Percentiles rank a stretch among this genome's conserved stretches.
Conservation (phyloP, 495 filamentous ascomycete genomes). For the Monascus purpureus region DNA sequence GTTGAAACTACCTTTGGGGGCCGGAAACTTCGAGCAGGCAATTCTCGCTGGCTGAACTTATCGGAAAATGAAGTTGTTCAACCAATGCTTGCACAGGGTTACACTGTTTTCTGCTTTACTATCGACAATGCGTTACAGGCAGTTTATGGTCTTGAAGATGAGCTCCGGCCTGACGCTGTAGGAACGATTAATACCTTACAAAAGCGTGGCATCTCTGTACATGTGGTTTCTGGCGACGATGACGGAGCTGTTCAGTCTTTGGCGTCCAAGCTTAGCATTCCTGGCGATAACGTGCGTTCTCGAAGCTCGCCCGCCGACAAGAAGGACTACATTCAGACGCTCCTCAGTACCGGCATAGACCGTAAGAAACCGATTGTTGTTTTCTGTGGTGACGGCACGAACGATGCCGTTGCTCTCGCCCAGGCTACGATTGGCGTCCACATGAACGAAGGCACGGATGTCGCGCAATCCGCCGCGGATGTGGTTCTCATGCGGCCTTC, state of each 20-base stretch:
- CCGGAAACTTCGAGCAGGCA: conserved; percentile 39
- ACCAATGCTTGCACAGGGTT: conserved; percentile 25
- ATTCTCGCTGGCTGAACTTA: conserved; percentile 45
- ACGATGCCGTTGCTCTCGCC: conserved; percentile 63
- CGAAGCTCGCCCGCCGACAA: conserved; percentile 49
- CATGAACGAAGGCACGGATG: conserved; percentile 45
- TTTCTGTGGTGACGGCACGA: conserved; percentile 70
- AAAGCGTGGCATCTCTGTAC: conserved; percentile 41
- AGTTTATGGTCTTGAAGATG: conserved; percentile 46
- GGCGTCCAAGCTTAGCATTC: conserved; percentile 40
- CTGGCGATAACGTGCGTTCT: conserved; percentile 27
- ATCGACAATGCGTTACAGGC: conserved; percentile 35
- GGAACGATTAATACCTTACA: conserved; percentile 35
- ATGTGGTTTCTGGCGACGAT: conserved; percentile 60
- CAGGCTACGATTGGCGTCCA: conserved; percentile 63
- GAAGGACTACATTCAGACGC: conserved; percentile 41
- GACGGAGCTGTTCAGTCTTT: conserved; percentile 40
- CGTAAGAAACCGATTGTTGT: conserved; percentile 30
- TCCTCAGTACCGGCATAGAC: conserved; percentile 4
- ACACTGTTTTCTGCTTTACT: conserved; percentile 51
- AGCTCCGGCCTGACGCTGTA: conserved; percentile 41
- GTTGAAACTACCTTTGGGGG: conserved; percentile 22
- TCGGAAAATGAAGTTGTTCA: conserved; percentile 25
- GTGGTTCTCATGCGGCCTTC: conserved; percentile 47
- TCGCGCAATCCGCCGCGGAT: conserved; percentile 55